A percentile compares a stretch with the other conserved stretches of the same genome.
Evolutionary conservation across 2,329 filamentous ascomycete genomes (phyloP).

Genomic region (Gnomoniopsis sp.): DNA sequence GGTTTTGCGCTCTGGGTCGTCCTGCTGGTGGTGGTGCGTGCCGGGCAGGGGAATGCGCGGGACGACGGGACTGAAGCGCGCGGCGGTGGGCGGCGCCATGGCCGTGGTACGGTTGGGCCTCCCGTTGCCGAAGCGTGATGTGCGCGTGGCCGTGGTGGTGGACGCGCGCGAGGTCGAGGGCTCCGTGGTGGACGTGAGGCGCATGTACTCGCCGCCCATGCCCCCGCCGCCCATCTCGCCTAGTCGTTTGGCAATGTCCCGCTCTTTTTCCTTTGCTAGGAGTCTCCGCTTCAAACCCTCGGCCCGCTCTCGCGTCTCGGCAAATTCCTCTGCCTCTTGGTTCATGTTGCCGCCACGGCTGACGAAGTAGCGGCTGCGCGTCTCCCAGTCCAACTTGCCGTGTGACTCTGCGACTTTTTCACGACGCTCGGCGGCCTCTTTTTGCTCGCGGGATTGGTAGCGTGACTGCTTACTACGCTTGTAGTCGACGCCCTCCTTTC

Average conservation of each 20-base stretch:
- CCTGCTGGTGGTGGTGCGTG: conserved; percentile 13
- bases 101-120: not conserved
- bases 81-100: conserved; percentile 14
- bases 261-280: conserved; percentile 66
- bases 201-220: conserved; percentile 70
- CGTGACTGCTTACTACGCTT: conserved; percentile 21
- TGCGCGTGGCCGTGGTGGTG: conserved; percentile 16
- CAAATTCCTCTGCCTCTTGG: conserved; percentile 28
- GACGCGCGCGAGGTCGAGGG: conserved; percentile 4
- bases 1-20: conserved; percentile 25
- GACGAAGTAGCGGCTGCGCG: conserved; percentile 56
- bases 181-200: conserved; percentile 24
- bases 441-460: conserved; percentile 22
- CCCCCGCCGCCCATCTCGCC: conserved; percentile 57
- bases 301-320: conserved; percentile 58
- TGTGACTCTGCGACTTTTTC: conserved; percentile 15
- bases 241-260: conserved; percentile 67
- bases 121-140: conserved; percentile 11
- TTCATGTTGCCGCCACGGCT: conserved; percentile 31
- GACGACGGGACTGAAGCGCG: conserved; percentile 16
- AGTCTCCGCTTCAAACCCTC: conserved; percentile 65
- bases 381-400: conserved; percentile 54
- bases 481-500: conserved; percentile 22
- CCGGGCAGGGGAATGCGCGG: conserved; percentile 13
- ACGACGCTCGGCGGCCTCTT: conserved; percentile 26